A percentile compares a stretch with the other conserved stretches of the same genome.
phyloP scores from a whole-genome alignment of 148 eudicot species.

The Suaeda aralocaspica region DNA sequence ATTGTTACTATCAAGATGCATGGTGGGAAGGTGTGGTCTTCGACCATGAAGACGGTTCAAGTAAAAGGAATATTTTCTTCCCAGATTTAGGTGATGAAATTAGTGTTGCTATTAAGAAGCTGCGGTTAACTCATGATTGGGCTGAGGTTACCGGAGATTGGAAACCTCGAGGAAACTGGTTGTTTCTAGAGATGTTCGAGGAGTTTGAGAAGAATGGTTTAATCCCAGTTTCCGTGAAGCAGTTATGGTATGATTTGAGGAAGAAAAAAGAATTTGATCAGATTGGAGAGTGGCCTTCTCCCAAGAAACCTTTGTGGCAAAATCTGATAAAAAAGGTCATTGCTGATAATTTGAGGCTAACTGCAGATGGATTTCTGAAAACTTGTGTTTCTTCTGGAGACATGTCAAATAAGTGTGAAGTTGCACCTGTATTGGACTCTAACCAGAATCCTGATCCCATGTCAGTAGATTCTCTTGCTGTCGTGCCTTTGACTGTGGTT shows the following conservation, averaged over 20 bases:
- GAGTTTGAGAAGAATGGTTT: constrained; percentile 35
- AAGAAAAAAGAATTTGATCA: constrained; percentile 32
- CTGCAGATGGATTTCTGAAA: constrained; percentile 33
- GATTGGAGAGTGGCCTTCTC: constrained; percentile 60
- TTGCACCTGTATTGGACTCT: constrained; percentile 19
- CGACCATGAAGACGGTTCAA: constrained; percentile 39
- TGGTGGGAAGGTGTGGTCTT: constrained; percentile 99
- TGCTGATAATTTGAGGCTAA: constrained; percentile 36
- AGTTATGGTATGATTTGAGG: constrained; percentile 88
- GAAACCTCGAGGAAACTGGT: constrained; percentile 75
- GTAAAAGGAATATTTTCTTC: constrained; percentile 56
- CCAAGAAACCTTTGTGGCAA: constrained; percentile 42
- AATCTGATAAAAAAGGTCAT: constrained; percentile 40
- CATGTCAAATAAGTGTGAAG: constrained; percentile 25
- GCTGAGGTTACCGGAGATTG: constrained; percentile 53
- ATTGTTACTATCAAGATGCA: constrained; percentile 54
- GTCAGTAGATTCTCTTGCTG: constrained; percentile 18
- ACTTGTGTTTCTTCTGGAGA: constrained; percentile 24
- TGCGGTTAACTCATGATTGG: constrained; percentile 74
- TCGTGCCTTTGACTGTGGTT: constrained; percentile 20
- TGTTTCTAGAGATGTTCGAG: constrained; percentile 56
- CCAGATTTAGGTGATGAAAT: constrained; percentile 85
- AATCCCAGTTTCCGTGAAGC: constrained; percentile 59
- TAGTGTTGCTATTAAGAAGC: constrained; percentile 4
- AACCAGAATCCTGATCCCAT: constrained; percentile 15